These are phyloP conservation scores for Ceratocystis diversiconidia DNA, from an alignment of 2,329 filamentous ascomycete species.

Conservation along the genomic window DNA sequence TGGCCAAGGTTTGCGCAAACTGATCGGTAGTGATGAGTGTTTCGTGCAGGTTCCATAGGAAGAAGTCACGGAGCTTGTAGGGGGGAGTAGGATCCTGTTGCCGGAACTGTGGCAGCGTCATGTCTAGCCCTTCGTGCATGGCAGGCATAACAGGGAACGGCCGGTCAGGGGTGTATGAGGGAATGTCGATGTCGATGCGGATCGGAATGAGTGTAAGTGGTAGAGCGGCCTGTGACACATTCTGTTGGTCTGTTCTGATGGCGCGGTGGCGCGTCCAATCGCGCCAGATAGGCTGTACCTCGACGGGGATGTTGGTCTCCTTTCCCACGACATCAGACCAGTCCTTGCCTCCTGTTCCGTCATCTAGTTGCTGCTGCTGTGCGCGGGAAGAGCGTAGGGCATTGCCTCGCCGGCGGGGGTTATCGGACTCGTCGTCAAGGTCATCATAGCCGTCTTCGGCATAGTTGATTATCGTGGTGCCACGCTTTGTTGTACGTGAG, in stretches of 20 bases:
- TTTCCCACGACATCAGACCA: slow-evolving; percentile 67
- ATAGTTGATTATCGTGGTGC: slow-evolving; percentile 93
- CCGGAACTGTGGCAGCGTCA: slow-evolving; percentile 63
- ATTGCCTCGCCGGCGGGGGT: slow-evolving; percentile 62
- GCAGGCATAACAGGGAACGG: slow-evolving; percentile 48
- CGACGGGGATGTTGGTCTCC: slow-evolving; percentile 62
- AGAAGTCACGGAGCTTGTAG: slow-evolving; percentile 85
- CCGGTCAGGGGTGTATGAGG: slow-evolving; percentile 54
- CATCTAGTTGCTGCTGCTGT: slow-evolving; percentile 41
- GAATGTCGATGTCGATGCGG: slow-evolving; percentile 86
- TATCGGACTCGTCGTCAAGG: slow-evolving; percentile 56
- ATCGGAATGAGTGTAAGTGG: slow-evolving; percentile 89
- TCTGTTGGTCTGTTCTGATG: slow-evolving; percentile 44
- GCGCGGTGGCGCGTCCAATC: slow-evolving; percentile 76
- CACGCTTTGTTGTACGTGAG: slow-evolving; percentile 86
- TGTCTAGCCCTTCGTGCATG: slow-evolving; percentile 40
- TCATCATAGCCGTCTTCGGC: slow-evolving; percentile 92
- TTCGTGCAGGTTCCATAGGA: slow-evolving; percentile 95
- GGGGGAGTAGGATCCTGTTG: slow-evolving; percentile 65
- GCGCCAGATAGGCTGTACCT: slow-evolving; percentile 80
- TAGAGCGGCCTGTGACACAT: slow-evolving; percentile 54
- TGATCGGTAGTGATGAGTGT: slow-evolving; percentile 86
- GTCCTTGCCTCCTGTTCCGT: slow-evolving; percentile 47
- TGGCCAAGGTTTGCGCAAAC: slow-evolving; percentile 79
- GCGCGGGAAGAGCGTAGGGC: slow-evolving; percentile 64